Base-by-base conservation (phyloP, 179 eudicot species). In the Drosera spatulata region DNA sequence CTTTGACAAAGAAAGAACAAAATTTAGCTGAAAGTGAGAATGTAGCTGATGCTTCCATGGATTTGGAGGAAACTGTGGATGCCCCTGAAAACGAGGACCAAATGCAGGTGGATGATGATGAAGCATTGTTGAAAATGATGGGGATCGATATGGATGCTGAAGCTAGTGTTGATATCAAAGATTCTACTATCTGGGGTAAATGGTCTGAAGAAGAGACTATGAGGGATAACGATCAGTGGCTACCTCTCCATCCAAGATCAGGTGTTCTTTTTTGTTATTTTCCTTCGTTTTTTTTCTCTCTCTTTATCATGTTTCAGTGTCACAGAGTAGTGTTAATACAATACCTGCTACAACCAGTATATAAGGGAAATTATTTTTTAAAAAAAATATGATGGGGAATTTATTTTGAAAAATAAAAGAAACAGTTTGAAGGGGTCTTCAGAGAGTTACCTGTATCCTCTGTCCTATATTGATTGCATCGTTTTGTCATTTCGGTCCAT, bases 161-260 rank as follows among this genome's bases (percentile, higher is more conserved):
- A 64, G 87, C 82, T 52, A 69, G 69, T 69, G 62, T 66, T 54
- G 95, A 86, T 72, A 80, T 83, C 66, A 81, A 80, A 61, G 94
- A 90, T 59, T 42, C 84, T 55, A 50, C 62, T 58, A 83, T 87
- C 8, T 94, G 99, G 99, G 75, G 67, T 66, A 81, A 81, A 66
- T 94, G 99, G 97, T 80, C 95, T 58, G 70, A 89, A 66, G 97
- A 82, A 64, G 99, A 94, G 73, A 72, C 73, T 71, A 71, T 60
- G 55, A 81, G 95, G 70, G 97, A 90, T 65, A 62, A 64, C 61
- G 76, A 75, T 73, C 94, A 83, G 50, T 94, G 99, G 99, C 77
- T 81, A 88, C 97, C 99, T 71, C 53, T 90, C 64, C 93, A 57
- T 73, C 49, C 81, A 39, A 68, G 64, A 69, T 63, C 80, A 59